These are phyloP conservation scores for Tolypocladium album DNA, from an alignment of 2,329 filamentous ascomycete genomes.

Conservation along the genomic window DNA sequence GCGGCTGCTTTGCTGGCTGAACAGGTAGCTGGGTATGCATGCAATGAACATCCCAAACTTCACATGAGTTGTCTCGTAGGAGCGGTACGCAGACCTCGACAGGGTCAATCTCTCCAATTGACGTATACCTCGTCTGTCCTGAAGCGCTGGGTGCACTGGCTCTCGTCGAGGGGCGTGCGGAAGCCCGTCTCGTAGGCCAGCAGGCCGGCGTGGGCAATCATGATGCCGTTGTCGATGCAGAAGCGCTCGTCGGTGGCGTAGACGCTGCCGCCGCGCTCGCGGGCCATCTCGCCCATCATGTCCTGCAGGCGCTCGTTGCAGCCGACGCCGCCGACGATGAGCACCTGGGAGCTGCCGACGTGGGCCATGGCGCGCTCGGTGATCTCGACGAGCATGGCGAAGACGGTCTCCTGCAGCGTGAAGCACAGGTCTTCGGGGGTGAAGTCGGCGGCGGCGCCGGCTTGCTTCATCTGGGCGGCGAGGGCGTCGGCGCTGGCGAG, in stretches of 20 bases:
- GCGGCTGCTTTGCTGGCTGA: not conserved
- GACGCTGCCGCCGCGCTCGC: slow-evolving; percentile 76
- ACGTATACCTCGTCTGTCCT: slow-evolving; percentile 74
- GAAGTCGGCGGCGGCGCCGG: slow-evolving; percentile 43
- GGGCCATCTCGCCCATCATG: slow-evolving; percentile 97
- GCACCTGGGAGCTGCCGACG: slow-evolving; percentile 78
- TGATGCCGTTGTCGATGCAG: slow-evolving; percentile 98
- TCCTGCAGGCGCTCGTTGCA: slow-evolving; percentile 90
- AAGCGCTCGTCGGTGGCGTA: slow-evolving; percentile 95
- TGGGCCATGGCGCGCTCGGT: slow-evolving; percentile 98
- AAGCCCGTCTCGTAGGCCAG: slow-evolving; percentile 77
- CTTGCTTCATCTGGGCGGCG: slow-evolving; percentile 51
- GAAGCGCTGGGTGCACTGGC: slow-evolving; percentile 75
- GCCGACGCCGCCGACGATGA: slow-evolving; percentile 92
- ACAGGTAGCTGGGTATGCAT: not conserved
- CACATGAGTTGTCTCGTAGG: not conserved
- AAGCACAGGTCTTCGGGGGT: slow-evolving; percentile 86
- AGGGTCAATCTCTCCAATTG: slow-evolving; percentile 56
- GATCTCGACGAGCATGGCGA: slow-evolving; percentile 95
- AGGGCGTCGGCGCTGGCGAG: slow-evolving; percentile 73
- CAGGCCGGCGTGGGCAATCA: slow-evolving; percentile 95
- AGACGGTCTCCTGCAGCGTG: slow-evolving; percentile 89
- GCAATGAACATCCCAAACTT: not conserved
- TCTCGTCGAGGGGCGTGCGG: slow-evolving; percentile 65
- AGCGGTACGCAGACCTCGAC: not conserved